Evolutionary conservation across 1,139 yeast species (phyloP), one percentile per base, ranked within the genome.

Genomic region (Blastobotrys raffinosifermentans): DNA sequence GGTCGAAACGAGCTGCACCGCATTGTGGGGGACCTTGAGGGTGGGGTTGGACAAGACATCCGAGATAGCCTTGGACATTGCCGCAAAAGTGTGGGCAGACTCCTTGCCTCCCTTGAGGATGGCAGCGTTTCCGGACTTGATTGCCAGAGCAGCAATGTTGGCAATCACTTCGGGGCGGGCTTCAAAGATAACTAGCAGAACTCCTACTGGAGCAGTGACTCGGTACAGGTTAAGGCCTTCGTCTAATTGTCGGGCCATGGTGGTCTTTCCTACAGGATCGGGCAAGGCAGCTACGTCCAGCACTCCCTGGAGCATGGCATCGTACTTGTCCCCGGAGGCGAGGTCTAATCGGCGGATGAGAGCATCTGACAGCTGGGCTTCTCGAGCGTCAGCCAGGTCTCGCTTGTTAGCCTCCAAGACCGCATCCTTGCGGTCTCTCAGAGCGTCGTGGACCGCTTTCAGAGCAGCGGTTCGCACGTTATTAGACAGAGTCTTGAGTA

Each of bases 151-250:
- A 9, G 96, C 81, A 54, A 93, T 91, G 59, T 93, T 93, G 38
- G 98, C 98, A 66, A 93, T 91, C 11, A 93, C 98, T 58, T 93
- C 99, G 20, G 99, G 99, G 53, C 99, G 76, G 27, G 95, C 80
- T 63, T 93, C 99, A 57, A 93, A 93, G 43, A 93, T 93, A 35
- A 93, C 89, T 46, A 93, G 69, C 36, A 93, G 62, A 0, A 87
- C 97, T 10, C 99, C 99, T 6, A 93, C 87, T 11, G 98, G 98
- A 20, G 96, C 82, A 4, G 96, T 81, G 10, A 91, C 72, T 53
- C 95, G 68, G 60, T 78, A 82, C 45, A 93, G 67, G 38, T 79
- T 81, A 49, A 93, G 72, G 4, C 85, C 94, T 34, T 86, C 94
- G 58, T 93, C 99, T 27, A 93, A 67, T 58, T 85, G 75, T 29